These are phyloP conservation scores for Mortierella sp. DNA, from an alignment of 371 early-diverging fungal genomes.

Conservation along the genomic window DNA sequence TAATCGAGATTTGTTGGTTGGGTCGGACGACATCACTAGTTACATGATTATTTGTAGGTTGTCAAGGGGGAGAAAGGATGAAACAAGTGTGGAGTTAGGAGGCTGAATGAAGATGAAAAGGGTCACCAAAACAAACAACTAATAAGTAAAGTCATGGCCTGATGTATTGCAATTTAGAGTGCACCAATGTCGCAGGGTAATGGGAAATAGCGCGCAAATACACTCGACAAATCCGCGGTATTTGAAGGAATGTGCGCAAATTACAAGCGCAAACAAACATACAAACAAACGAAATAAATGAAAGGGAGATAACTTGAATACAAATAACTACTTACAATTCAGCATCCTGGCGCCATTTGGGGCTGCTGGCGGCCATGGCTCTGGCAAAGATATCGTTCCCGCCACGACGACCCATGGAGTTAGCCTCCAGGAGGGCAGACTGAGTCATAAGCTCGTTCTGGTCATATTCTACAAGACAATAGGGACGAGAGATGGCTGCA, in stretches of 20 bases:
- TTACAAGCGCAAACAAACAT: background rate
- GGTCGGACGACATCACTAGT: constrained; percentile 74
- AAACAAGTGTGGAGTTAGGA: constrained; percentile 1
- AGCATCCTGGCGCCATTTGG: constrained; percentile 78
- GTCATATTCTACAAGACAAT: constrained; percentile 66
- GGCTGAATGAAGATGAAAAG: background rate
- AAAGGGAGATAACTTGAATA: background rate
- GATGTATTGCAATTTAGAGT: too few species aligned
- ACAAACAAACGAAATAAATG: background rate
- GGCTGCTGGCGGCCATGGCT: constrained; percentile 63
- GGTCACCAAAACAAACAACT: background rate
- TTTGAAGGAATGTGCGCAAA: background rate
- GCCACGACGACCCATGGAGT: constrained; percentile 40
- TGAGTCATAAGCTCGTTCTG: constrained; percentile 62
- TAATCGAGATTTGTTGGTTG: constrained; percentile 72
- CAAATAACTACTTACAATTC: constrained; percentile 69
- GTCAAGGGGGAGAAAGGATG: background rate
- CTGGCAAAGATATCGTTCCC: constrained; percentile 60
- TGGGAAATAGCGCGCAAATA: background rate
- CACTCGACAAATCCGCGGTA: background rate
- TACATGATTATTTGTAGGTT: background rate
- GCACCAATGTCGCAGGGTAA: too few species aligned
- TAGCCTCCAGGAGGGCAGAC: constrained; percentile 41
- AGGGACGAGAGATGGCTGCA: constrained; percentile 60
- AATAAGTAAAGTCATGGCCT: too few species aligned